A percentile compares a stretch with the other conserved stretches of the same genome.
Evolutionary conservation across 2,329 filamentous ascomycete genomes (phyloP).

Genomic region (Epichloe sp.): DNA sequence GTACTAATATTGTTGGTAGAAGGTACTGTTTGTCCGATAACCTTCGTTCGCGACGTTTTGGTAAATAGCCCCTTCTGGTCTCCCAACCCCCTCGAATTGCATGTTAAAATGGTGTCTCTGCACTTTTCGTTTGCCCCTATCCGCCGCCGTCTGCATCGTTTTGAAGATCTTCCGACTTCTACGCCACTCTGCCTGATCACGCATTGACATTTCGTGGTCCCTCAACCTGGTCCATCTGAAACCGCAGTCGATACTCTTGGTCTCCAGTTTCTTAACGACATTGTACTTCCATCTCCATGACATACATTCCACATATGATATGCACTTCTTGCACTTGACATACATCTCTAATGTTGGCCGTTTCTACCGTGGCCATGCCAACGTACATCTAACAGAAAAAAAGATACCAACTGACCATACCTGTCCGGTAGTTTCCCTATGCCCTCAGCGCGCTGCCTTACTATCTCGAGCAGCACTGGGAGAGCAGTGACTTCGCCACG

Average conservation of each 20-base stretch:
- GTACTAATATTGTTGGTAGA: slow-evolving; percentile 32
- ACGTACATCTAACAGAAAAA: not conserved
- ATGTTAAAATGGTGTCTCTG: not conserved
- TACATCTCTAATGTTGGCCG: not conserved
- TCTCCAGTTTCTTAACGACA: not conserved
- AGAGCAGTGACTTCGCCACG: slow-evolving; percentile 45
- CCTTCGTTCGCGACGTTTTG: slow-evolving; percentile 71
- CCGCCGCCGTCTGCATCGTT: not conserved
- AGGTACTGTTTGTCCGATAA: slow-evolving; percentile 72
- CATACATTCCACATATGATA: too few relatives aligned
- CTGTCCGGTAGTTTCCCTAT: slow-evolving; percentile 54
- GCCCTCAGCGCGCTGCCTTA: slow-evolving; percentile 52
- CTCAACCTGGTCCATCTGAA: not conserved
- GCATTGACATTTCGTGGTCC: not conserved
- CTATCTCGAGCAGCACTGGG: slow-evolving; percentile 54
- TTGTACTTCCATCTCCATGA: not conserved
- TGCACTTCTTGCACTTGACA: not conserved
- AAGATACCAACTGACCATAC: not conserved
- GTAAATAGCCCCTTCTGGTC: slow-evolving; percentile 38
- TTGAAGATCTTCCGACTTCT: not conserved
- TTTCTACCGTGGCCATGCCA: not conserved
- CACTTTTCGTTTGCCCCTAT: not conserved
- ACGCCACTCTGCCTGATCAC: not conserved
- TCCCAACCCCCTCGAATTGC: not conserved
- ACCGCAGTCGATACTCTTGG: not conserved